Percentiles rank a stretch among this genome's conserved stretches.
Evolutionary conservation across 139 green algal species (phyloP).

Genomic region (Cymbomonas tetramitiformis): DNA sequence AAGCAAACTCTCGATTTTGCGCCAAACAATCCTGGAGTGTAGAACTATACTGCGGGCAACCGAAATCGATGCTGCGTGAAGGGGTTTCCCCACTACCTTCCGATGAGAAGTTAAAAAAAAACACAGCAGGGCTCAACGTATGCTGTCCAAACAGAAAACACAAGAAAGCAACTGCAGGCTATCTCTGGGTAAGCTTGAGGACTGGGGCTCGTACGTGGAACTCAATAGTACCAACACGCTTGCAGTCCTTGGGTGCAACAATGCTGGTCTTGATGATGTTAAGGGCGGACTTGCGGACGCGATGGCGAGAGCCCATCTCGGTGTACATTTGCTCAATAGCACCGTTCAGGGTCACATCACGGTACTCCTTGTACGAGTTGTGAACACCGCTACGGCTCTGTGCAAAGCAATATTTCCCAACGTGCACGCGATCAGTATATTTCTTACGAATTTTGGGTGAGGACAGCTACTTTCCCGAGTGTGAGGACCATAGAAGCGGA

Average conservation of each 20-base stretch:
- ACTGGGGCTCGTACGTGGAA: conserved; percentile 70
- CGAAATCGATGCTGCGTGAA: no score
- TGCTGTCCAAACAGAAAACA: no score
- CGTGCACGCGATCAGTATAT: no score
- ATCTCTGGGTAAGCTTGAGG: background rate
- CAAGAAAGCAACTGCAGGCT: no score
- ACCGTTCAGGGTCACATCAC: conserved; percentile 92
- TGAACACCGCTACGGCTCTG: conserved; percentile 83
- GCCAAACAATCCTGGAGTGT: no score
- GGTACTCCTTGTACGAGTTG: conserved; percentile 99
- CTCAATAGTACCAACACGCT: conserved; percentile 78
- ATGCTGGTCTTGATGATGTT: conserved; percentile 95
- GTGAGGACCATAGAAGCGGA: background rate
- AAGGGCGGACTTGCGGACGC: conserved; percentile 60
- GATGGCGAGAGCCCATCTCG: conserved; percentile 92
- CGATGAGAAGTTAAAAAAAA: no score
- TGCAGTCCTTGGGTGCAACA: conserved; percentile 57
- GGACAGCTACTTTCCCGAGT: background rate
- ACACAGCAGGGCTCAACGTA: no score
- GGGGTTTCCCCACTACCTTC: no score
- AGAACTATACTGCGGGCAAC: no score
- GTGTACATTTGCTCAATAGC: conserved; percentile 86
- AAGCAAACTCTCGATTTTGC: no score
- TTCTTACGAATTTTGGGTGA: no score
- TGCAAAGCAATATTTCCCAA: no score